Percentiles rank a stretch among this genome's conserved stretches.
Conservation (phyloP, 495 filamentous ascomycete species). For the Diplogelasinospora grovesii region DNA sequence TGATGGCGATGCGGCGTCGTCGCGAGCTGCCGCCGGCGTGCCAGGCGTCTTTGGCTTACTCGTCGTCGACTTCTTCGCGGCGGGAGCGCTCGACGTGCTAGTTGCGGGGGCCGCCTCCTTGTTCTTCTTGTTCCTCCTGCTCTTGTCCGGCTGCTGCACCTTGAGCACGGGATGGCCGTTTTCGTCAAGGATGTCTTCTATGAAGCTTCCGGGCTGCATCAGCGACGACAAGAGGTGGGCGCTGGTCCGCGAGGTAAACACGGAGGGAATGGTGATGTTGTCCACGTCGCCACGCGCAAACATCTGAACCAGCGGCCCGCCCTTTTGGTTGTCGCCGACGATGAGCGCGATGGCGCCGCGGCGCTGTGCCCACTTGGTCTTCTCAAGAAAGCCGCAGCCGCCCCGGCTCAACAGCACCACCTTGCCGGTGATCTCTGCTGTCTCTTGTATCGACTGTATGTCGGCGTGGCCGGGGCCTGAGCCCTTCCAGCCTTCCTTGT, state of each 20-base stretch:
- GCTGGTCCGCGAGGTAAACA: slow-evolving; percentile 93
- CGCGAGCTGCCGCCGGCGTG: slow-evolving; percentile 7
- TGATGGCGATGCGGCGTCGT: slow-evolving; percentile 6
- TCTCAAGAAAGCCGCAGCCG: slow-evolving; percentile 94
- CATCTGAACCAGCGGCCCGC: slow-evolving; percentile 89
- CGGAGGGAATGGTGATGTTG: slow-evolving; percentile 85
- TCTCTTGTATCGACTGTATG: slow-evolving; percentile 91
- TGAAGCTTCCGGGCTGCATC: slow-evolving; percentile 60
- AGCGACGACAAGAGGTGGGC: slow-evolving; percentile 90
- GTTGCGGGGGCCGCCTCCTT: slow-evolving; percentile 22
- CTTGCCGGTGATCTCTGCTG: slow-evolving; percentile 89
- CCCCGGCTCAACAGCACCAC: slow-evolving; percentile 85
- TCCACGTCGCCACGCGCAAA: slow-evolving; percentile 91
- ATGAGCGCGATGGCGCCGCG: slow-evolving; percentile 84
- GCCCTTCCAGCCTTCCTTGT: slow-evolving; percentile 23
- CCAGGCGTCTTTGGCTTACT: background rate
- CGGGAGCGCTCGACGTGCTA: slow-evolving; percentile 12
- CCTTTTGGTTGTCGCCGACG: slow-evolving; percentile 85
- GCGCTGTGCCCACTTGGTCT: slow-evolving; percentile 92
- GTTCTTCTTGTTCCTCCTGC: slow-evolving; percentile 31
- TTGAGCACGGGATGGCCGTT: slow-evolving; percentile 42
- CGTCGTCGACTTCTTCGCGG: slow-evolving; percentile 3
- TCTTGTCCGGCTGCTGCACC: slow-evolving; percentile 40
- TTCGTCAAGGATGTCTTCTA: slow-evolving; percentile 49
- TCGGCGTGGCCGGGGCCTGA: slow-evolving; percentile 65